These are phyloP conservation scores for Agaricus blazei DNA, from an alignment of 768 basidiomycete species.

Conservation along the genomic window DNA sequence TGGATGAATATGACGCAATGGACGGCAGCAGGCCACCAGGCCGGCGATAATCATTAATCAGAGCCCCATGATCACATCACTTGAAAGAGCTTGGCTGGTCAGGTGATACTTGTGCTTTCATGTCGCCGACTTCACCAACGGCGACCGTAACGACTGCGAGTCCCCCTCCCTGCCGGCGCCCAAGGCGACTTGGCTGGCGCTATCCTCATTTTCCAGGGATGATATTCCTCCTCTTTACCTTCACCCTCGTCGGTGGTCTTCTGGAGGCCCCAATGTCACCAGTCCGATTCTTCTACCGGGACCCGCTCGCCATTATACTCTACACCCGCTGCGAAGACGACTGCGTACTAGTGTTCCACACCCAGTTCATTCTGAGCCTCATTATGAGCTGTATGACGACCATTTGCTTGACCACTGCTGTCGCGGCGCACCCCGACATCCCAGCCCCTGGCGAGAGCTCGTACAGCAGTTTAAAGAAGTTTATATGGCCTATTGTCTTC, in stretches of 20 bases:
- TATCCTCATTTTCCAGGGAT: constrained; percentile 1
- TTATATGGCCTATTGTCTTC: constrained; percentile 9
- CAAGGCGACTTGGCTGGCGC: not conserved
- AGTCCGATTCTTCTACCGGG: constrained; percentile 9
- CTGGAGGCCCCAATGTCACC: constrained; percentile 9
- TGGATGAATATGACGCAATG: no score
- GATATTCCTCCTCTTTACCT: constrained; percentile 7
- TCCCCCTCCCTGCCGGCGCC: not conserved
- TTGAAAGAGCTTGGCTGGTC: not conserved
- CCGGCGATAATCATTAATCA: not conserved
- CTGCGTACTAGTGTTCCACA: constrained; percentile 10
- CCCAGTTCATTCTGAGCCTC: constrained; percentile 8
- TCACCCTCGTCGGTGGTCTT: constrained; percentile 9
- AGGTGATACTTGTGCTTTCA: not conserved
- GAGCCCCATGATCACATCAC: not conserved
- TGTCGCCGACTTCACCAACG: constrained; percentile 4
- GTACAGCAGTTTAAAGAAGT: constrained; percentile 8
- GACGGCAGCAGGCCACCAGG: no score
- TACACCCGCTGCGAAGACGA: constrained; percentile 11
- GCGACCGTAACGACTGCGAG: constrained; percentile 1
- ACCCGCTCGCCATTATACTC: constrained; percentile 8
- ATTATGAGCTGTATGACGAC: constrained; percentile 11
- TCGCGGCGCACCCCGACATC: constrained; percentile 9
- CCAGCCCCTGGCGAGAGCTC: constrained; percentile 5
- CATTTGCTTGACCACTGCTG: constrained; percentile 9